Base-by-base conservation (phyloP, 306 rosid species). In the Medicago ruthenica region DNA sequence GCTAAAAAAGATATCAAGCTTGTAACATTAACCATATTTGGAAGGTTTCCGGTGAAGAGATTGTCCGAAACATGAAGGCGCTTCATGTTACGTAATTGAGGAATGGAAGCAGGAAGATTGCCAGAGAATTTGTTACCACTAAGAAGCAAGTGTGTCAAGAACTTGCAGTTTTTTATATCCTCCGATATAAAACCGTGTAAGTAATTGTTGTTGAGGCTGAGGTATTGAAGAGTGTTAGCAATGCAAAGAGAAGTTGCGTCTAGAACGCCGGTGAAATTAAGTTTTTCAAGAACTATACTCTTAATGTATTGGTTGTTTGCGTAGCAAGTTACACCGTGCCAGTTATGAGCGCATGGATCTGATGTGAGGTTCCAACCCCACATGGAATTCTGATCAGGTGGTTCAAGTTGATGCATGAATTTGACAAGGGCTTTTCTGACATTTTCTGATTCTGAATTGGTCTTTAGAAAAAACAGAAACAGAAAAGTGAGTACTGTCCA, bases 311-410 rank as follows among this genome's bases (percentile, higher is more conserved):
- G 78, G 7, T 50, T 62, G 34, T 69, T n/a, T 7, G 36, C 20
- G 16, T 78, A 13, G 62, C 89, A 90, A 0, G 0, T n/a, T 41
- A 87, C 86, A 44, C 91, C 96, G 5, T 31, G 34, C 96, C 96
- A 90, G 18, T 66, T 70, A 74, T 70, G 80, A 71, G 9, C 75
- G 86, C 96, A 90, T 1, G 92, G 91, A 60, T 90, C 89, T 41
- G 92, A 81, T 39, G 74, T 47, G 59, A 82, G 78, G 78, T 81
- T 88, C 92, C 96, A 90, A 57, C 96, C 96, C 86, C 75, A 82
- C 4, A 17, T 81, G 27, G 31, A 20, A 68, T 64, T 59, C 63
- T 79, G 47, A 73, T 31, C 34, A 15, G 51, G 74, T 51, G 85
- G 89, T 16, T 80, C 72, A 69, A 91, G 87, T 21, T 91, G 88